These are phyloP conservation scores for Micractinium conductrix DNA, from an alignment of 139 green algal species.

Conservation along the genomic window DNA sequence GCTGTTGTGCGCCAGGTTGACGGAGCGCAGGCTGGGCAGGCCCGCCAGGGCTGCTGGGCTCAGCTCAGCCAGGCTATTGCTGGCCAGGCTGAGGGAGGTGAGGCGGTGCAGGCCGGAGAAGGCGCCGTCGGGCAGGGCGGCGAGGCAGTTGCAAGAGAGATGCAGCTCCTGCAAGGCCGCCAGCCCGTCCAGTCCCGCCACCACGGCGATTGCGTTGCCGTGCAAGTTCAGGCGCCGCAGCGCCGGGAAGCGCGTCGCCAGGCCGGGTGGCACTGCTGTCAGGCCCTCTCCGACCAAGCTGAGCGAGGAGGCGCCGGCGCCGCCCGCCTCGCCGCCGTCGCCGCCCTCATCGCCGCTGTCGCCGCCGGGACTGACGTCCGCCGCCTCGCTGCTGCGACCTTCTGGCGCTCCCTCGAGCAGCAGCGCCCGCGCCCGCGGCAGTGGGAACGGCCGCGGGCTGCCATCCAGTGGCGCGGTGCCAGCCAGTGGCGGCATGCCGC, in stretches of 20 bases:
- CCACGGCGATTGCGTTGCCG: conserved; percentile 64
- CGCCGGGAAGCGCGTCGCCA: neutral
- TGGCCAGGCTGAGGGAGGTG: conserved; percentile 72
- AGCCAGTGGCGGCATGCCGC: neutral
- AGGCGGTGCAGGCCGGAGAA: conserved; percentile 49
- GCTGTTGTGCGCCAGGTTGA: conserved; percentile 74
- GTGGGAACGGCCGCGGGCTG: no score
- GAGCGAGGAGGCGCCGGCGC: neutral
- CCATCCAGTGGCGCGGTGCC: neutral
- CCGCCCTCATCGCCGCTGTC: neutral
- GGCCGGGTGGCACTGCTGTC: neutral
- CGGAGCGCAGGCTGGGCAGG: conserved; percentile 50
- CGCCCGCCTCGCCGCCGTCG: neutral
- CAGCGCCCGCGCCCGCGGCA: neutral
- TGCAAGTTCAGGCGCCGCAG: conserved; percentile 65
- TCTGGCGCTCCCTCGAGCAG: no score
- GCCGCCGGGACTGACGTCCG: neutral
- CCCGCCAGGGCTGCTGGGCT: conserved; percentile 43
- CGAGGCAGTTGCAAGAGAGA: conserved; percentile 74
- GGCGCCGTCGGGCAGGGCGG: conserved; percentile 28
- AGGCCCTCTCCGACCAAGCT: conserved; percentile 31
- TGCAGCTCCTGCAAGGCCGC: conserved; percentile 62
- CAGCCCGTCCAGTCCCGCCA: conserved; percentile 56
- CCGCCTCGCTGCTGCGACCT: neutral
- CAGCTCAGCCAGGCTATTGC: conserved; percentile 65